These are phyloP conservation scores for Speleostelium caveatum DNA, from an alignment of 78 protist genomes.

Conservation along the genomic window DNA sequence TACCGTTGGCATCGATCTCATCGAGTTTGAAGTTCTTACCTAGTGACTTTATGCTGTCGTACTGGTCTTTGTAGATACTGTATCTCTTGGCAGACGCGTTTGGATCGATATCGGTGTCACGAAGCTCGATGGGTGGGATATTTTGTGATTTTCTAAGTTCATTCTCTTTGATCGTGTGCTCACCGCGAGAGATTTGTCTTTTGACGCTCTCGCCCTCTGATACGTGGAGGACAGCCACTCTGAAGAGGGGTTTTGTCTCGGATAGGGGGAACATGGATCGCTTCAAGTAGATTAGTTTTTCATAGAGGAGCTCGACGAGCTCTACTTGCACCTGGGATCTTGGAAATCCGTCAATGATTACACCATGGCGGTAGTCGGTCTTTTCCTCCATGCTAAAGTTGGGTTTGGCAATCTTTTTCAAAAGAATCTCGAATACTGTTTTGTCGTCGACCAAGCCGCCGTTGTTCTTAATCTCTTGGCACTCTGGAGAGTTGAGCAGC, in stretches of 20 bases:
- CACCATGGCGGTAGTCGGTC: neutral
- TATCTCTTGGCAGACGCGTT: constrained; percentile 41
- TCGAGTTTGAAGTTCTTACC: constrained; percentile 24
- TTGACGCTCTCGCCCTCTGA: constrained; percentile 34
- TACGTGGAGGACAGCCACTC: constrained; percentile 52
- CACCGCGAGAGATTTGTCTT: constrained; percentile 50
- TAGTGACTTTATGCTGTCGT: neutral
- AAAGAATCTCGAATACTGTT: constrained; percentile 21
- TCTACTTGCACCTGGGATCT: constrained; percentile 41
- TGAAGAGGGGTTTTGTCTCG: constrained; percentile 28
- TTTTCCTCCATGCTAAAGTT: neutral
- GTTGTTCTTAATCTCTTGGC: constrained; percentile 33
- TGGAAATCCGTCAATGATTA: constrained; percentile 71
- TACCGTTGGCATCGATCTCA: constrained; percentile 72
- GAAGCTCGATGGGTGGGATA: constrained; percentile 16
- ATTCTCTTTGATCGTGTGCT: constrained; percentile 21
- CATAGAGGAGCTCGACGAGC: constrained; percentile 44
- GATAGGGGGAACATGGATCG: constrained; percentile 18
- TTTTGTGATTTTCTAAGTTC: neutral
- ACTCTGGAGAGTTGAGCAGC: constrained; percentile 46
- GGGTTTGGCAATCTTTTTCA: constrained; percentile 22
- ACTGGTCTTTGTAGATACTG: constrained; percentile 30
- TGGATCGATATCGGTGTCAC: constrained; percentile 70
- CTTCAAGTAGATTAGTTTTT: constrained; percentile 6
- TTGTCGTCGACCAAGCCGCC: constrained; percentile 62